phyloP scores from a whole-genome alignment of 1,139 yeast genomes.

The Hyphopichia burtonii region DNA sequence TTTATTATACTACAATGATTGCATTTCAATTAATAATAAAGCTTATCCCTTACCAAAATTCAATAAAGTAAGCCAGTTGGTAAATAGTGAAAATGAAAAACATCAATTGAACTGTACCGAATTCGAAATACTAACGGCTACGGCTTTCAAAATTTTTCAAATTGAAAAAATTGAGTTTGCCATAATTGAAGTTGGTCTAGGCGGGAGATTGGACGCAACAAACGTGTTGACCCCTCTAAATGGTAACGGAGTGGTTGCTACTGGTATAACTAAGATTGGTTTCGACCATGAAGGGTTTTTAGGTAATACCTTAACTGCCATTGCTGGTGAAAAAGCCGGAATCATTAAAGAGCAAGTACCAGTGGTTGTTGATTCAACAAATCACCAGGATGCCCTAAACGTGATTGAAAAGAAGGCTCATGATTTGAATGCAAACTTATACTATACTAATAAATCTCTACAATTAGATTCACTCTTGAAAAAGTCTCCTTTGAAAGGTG shows the following conservation, averaged over 20 bases:
- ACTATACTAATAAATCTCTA: conserved; percentile 13
- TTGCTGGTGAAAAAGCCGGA: conserved; percentile 82
- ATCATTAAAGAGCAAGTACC: conserved; percentile 64
- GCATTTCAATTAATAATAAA: conserved; percentile 62
- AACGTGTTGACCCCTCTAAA: conserved; percentile 50
- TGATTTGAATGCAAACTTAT: conserved; percentile 14
- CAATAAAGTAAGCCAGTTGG: conserved; percentile 38
- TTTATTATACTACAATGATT: conserved; percentile 68
- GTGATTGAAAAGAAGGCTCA: conserved; percentile 32
- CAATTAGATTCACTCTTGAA: background rate
- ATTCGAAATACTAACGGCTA: conserved; percentile 80
- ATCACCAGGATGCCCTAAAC: conserved; percentile 48
- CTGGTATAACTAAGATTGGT: conserved; percentile 83
- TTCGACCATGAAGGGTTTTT: conserved; percentile 77
- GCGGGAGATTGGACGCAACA: conserved; percentile 87
- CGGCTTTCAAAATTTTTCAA: conserved; percentile 75
- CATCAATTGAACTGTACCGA: conserved; percentile 69
- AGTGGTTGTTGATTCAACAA: conserved; percentile 72
- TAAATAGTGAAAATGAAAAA: conserved; percentile 31
- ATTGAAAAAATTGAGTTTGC: conserved; percentile 64
- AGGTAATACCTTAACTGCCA: conserved; percentile 61
- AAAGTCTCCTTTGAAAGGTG: conserved; percentile 63
- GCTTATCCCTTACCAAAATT: conserved; percentile 54
- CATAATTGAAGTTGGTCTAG: conserved; percentile 85
- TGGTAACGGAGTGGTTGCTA: conserved; percentile 49